Percentiles rank a stretch among this genome's conserved stretches.
Conservation (phyloP, 2,329 filamentous ascomycete species). For the Alternaria viburni region DNA sequence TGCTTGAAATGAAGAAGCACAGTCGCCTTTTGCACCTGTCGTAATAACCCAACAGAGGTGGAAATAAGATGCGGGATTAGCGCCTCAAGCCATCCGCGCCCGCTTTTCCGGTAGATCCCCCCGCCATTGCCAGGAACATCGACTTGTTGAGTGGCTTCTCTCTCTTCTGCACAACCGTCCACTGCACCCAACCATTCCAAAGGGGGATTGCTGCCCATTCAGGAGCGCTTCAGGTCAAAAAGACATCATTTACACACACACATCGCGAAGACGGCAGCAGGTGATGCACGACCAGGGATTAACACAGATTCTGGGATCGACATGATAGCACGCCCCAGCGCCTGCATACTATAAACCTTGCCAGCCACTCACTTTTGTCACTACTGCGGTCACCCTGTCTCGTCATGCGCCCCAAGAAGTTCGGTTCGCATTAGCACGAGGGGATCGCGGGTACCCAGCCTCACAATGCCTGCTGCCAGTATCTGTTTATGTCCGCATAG, state of each 20-base stretch:
- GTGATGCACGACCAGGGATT: background rate
- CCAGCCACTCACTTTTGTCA: background rate
- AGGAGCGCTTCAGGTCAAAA: background rate
- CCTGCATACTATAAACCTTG: slow-evolving; percentile 6
- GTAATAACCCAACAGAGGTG: slow-evolving; percentile 2
- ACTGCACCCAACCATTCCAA: background rate
- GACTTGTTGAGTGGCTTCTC: background rate
- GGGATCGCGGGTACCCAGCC: background rate
- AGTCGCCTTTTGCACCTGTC: background rate
- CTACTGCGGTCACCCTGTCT: background rate
- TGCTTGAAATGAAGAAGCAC: background rate
- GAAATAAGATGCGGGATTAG: slow-evolving; percentile 19
- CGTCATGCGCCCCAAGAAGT: slow-evolving; percentile 12
- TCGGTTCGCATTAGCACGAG: background rate
- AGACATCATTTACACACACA: background rate
- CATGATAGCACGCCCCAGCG: slow-evolving; percentile 4
- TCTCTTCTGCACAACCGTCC: background rate
- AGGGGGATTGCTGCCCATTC: background rate
- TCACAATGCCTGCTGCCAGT: background rate
- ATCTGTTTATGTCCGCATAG: background rate
- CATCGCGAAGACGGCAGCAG: background rate
- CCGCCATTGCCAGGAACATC: slow-evolving; percentile 9
- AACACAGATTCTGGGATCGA: slow-evolving; percentile 8
- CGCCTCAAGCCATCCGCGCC: slow-evolving; percentile 11
- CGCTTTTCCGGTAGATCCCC: slow-evolving; percentile 4